phyloP scores from a whole-genome alignment of 2,329 filamentous ascomycete species.

The Alternaria tenuissima region DNA sequence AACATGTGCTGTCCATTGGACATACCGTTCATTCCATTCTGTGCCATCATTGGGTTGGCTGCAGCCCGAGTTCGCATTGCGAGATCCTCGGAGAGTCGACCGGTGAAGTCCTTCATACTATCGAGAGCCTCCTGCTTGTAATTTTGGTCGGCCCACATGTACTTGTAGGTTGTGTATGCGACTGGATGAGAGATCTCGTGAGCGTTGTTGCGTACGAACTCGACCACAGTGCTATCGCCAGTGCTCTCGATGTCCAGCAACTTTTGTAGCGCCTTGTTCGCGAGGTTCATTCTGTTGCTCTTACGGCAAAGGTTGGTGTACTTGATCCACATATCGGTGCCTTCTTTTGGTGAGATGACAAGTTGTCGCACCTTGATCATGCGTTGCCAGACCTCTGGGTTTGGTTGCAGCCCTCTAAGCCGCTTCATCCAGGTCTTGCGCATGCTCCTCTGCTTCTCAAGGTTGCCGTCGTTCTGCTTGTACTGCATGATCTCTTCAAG shows the following conservation, averaged over 20 bases:
- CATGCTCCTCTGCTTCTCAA: slow-evolving; percentile 89
- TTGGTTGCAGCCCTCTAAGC: slow-evolving; percentile 92
- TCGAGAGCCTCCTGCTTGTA: slow-evolving; percentile 57
- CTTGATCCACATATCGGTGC: slow-evolving; percentile 99
- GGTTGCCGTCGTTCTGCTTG: slow-evolving; percentile 84
- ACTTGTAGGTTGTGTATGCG: slow-evolving; percentile 96
- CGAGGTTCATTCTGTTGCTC: slow-evolving; percentile 90
- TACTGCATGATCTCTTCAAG: slow-evolving; percentile 97
- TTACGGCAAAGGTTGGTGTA: slow-evolving; percentile 98
- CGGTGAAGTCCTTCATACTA: slow-evolving; percentile 69
- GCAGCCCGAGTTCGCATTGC: slow-evolving; percentile 49
- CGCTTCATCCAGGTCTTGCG: slow-evolving; percentile 94
- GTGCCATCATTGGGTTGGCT: slow-evolving; percentile 47
- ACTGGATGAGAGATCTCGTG: slow-evolving; percentile 75
- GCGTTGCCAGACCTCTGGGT: slow-evolving; percentile 97
- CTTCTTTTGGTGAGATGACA: slow-evolving; percentile 89
- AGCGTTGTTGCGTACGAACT: slow-evolving; percentile 45
- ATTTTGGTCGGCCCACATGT: slow-evolving; percentile 80
- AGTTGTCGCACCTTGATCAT: slow-evolving; percentile 95
- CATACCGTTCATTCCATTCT: slow-evolving; percentile 52
- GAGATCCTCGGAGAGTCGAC: slow-evolving; percentile 67
- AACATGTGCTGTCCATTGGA: slow-evolving; percentile 52
- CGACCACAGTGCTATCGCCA: slow-evolving; percentile 42
- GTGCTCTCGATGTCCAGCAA: slow-evolving; percentile 66
- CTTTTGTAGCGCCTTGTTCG: slow-evolving; percentile 92